Evolutionary conservation across 1,284 basidiomycete genomes (phyloP), one percentile per base, ranked within the genome.

Genomic region (Inonotus hispidus): DNA sequence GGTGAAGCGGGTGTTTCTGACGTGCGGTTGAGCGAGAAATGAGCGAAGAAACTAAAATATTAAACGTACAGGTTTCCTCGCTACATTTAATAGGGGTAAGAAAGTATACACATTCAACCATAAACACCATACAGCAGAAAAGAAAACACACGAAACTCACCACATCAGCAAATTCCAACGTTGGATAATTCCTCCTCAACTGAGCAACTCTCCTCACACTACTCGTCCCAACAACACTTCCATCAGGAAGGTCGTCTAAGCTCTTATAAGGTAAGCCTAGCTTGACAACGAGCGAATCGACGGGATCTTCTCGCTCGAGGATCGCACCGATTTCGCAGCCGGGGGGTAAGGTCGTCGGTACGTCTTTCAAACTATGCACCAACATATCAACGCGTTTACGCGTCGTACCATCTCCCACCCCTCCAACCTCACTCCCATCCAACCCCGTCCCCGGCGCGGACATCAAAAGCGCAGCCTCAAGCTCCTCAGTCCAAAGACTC

Each of bases 121-220:
- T 39, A 11, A 2, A 0, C n/a, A 13, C n/a, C 38, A 10, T 32
- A 61, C 53, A n/a, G 62, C 64, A 8, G 32, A 56, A 57, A 66
- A 39, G 49, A 54, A 25, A 32, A 19, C 32, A 35, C 58, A 19
- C n/a, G 29, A 21, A 29, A 85, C 92, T 76, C 74, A 95, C 93
- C 69, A 96, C 88, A 72, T 98, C 95, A 72, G 87, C 79, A 73
- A 98, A 98, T 60, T 84, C 80, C 54, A 99, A 79, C 57, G 82
- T 75, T 0, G 93, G 93, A 73, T 87, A 96, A 54, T 79, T 81
- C 66, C 90, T 82, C 73, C 88, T 88, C 61, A 99, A 74, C 74
- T 98, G 95, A 2, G 97, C 96, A 43, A 98, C 88, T 61, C 97
- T 78, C 58, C 97, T 81, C 23, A 99, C 92, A 69, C 93, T 95